Evolutionary conservation across 441 rosid species (phyloP), one percentile per base, ranked within the genome.

Genomic region (Pelargonium citronellum): DNA sequence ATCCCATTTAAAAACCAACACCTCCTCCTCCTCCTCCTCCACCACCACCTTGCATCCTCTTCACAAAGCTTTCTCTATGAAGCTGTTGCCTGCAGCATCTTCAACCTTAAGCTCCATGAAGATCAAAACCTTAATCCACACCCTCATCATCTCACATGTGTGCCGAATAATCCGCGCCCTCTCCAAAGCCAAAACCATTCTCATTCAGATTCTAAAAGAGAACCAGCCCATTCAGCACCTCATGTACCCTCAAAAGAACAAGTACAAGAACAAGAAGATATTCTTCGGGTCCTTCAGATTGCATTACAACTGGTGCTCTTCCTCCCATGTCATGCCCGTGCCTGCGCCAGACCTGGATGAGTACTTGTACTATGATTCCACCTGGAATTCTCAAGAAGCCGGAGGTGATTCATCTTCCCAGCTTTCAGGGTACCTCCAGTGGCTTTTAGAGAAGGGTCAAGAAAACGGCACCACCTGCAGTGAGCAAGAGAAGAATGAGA

Each of bases 281-380:
- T 79, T 83, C 68, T 83, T 89, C 13, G 97, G 98, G 4, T 94
- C 97, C 1, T 90, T 87, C 67, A 79, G 97, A 78, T 82, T 91
- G 47, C 96, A 94, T 76, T 94, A 91, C 73, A 94, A 94, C 82
- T 94, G 96, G 92, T 85, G 95, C 60, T 53, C 60, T 13, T 87
- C 98, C 61, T 69, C 39, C 37, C 93, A 85, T 51, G 88, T 87
- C 43, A 37, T 83, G 17, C 95, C 96, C 0, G 84, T 84, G 51
- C 86, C 96, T n/a, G 83, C 84, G 0, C 79, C 89, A 0, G 87
- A 82, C 66, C 87, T 86, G 39, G 82, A 84, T 5, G 88, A 80
- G 3, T 79, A n/a, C 60, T 53, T 83, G 46, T 84, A 83, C 69
- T 79, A 80, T 72, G 90, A 87, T 30, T 77, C 84, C 0, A 65